phyloP scores from a whole-genome alignment of 140 eudicot genomes.

The Senecio squalidus region DNA sequence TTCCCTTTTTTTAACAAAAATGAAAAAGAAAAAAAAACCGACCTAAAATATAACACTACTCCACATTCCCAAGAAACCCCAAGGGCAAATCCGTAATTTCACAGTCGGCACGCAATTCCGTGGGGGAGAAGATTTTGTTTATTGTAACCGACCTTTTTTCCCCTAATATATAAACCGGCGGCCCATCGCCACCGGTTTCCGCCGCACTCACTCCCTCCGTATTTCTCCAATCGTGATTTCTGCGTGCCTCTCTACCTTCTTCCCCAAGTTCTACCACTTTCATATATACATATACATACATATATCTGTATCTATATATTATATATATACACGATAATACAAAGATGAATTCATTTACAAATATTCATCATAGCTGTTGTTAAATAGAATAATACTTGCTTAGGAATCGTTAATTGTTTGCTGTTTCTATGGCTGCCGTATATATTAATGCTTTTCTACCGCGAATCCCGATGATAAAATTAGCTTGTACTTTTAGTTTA shows the following conservation, averaged over 20 bases:
- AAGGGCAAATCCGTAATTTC: slow-evolving; percentile 20
- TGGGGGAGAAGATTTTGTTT: slow-evolving; percentile 25
- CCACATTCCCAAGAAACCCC: slow-evolving; percentile 24
- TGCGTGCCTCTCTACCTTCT: slow-evolving; percentile 23
- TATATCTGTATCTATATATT: no score
- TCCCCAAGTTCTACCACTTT: background rate
- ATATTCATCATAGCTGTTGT: no score
- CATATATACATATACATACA: background rate
- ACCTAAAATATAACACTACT: slow-evolving; percentile 4
- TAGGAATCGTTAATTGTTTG: no score
- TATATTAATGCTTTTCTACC: no score
- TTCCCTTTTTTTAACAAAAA: no score
- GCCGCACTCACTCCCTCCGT: slow-evolving; percentile 12
- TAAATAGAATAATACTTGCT: no score
- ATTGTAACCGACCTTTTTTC: slow-evolving; percentile 16
- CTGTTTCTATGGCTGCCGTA: no score
- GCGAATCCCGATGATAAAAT: no score
- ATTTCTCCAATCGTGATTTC: background rate
- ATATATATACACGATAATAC: no score
- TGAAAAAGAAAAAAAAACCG: no score
- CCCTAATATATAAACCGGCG: slow-evolving; percentile 12
- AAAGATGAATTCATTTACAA: no score
- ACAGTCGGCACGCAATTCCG: slow-evolving; percentile 1
- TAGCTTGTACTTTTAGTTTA: background rate
- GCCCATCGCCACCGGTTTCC: slow-evolving; percentile 28